Conservation (phyloP, 768 basidiomycete genomes). For the Phaeotremella fagi region DNA sequence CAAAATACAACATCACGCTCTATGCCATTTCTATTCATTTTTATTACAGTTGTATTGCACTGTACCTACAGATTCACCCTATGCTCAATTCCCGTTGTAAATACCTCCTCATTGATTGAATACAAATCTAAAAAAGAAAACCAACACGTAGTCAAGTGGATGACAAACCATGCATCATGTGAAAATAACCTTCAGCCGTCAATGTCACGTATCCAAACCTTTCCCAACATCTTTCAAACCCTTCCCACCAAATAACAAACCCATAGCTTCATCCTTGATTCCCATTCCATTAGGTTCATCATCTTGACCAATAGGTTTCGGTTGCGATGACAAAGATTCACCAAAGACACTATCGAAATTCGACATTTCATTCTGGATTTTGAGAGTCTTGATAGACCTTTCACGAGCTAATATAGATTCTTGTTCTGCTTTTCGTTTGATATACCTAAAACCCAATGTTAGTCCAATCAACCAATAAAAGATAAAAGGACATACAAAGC, state of each 20-base stretch:
- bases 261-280: constrained; percentile 33
- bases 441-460: constrained; percentile 36
- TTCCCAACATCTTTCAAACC: constrained; percentile 38
- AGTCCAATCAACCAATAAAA: not conserved
- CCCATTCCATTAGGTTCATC: constrained; percentile 31
- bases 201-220: no score
- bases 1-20: no score
- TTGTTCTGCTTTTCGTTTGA: constrained; percentile 45
- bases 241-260: constrained; percentile 30
- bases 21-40: no score
- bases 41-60: no score
- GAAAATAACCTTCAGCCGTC: no score
- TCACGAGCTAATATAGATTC: constrained; percentile 39
- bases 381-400: constrained; percentile 32
- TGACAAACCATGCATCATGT: not conserved
- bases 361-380: constrained; percentile 21
- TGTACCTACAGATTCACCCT: no score
- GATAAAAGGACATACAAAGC: constrained; percentile 41
- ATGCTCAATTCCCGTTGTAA: no score
- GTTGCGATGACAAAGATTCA: constrained; percentile 8
- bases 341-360: constrained; percentile 41
- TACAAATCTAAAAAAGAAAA: no score
- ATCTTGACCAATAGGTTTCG: constrained; percentile 1
- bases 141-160: no score
- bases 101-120: no score